These are phyloP conservation scores for Bauhinia variegata DNA, from an alignment of 306 rosid species.

Conservation along the genomic window DNA sequence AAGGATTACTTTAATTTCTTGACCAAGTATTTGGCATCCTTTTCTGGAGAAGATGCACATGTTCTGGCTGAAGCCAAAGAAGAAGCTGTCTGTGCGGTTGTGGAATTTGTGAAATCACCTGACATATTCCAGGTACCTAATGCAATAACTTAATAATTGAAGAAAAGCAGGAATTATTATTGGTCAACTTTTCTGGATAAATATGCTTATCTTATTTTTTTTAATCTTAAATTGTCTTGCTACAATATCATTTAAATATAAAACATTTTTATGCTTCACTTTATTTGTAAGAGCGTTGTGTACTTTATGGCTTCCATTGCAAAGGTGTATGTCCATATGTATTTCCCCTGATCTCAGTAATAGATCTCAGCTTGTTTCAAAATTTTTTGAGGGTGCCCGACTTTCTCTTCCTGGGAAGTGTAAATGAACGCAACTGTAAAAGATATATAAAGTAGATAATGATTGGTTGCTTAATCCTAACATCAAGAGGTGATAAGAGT, in stretches of 20 bases:
- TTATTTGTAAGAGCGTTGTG: not conserved
- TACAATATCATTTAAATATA: not conserved
- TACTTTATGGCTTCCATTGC: not conserved
- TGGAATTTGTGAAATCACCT: conserved; percentile 84
- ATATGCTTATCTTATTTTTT: conserved; percentile 6
- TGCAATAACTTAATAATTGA: conserved; percentile 15
- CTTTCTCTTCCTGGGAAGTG: conserved; percentile 16
- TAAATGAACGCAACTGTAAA: not conserved
- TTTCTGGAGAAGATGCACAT: conserved; percentile 71
- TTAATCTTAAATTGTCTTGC: not conserved
- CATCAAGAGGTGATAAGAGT: not conserved
- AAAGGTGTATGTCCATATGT: not conserved
- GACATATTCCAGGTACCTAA: conserved; percentile 79
- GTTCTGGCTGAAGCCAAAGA: conserved; percentile 80
- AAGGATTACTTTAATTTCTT: conserved; percentile 83
- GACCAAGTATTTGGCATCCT: conserved; percentile 76
- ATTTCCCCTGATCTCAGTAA: not conserved
- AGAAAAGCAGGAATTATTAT: not conserved
- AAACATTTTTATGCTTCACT: not conserved
- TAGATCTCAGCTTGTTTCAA: not conserved
- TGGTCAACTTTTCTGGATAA: not conserved
- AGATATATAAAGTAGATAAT: not conserved
- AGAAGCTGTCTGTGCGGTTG: conserved; percentile 81
- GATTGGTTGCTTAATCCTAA: not conserved
- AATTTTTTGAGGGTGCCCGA: not conserved